Evolutionary conservation across 305 asterid genomes (phyloP).

Genomic region (Euphrasia arctica): DNA sequence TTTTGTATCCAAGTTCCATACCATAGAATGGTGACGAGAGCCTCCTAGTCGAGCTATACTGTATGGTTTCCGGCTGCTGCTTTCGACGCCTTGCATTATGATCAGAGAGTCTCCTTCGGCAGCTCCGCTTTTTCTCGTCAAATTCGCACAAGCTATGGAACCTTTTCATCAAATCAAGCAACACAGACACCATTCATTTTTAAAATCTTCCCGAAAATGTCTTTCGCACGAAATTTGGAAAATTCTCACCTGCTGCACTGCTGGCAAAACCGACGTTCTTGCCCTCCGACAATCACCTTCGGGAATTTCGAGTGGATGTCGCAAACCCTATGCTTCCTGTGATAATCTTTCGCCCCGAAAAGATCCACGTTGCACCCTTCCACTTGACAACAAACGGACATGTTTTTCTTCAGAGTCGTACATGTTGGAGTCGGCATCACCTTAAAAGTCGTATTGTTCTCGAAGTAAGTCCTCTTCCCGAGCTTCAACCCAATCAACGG

Average conservation of each 20-base stretch:
- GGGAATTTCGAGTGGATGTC: conserved; percentile 75
- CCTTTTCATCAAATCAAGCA: conserved; percentile 38
- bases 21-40: conserved; percentile 65
- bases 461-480: conserved; percentile 82
- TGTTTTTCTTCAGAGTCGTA: conserved; percentile 43
- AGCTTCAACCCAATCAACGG: conserved; percentile 75
- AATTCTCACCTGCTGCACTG: conserved; percentile 81
- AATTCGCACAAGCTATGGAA: conserved; percentile 79
- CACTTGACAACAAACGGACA: conserved; percentile 58
- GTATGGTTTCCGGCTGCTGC: conserved; percentile 74
- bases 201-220: too few species aligned
- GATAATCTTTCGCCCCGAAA: conserved; percentile 76
- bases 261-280: conserved; percentile 84
- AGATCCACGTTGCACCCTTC: conserved; percentile 83
- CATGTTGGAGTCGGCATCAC: conserved; percentile 43
- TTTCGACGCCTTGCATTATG: conserved; percentile 96
- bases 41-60: conserved; percentile 50
- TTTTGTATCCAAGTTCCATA: conserved; percentile 23
- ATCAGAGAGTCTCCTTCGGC: conserved; percentile 85
- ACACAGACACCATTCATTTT: too few species aligned
- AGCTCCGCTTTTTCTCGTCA: conserved; percentile 89
- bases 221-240: background rate
- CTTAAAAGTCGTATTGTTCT: conserved; percentile 33
- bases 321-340: conserved; percentile 80
- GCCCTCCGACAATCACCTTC: conserved; percentile 59